Evolutionary conservation across 2,329 filamentous ascomycete genomes (phyloP), one percentile per base, ranked within the genome.

Genomic region (Penicillium polonicum): DNA sequence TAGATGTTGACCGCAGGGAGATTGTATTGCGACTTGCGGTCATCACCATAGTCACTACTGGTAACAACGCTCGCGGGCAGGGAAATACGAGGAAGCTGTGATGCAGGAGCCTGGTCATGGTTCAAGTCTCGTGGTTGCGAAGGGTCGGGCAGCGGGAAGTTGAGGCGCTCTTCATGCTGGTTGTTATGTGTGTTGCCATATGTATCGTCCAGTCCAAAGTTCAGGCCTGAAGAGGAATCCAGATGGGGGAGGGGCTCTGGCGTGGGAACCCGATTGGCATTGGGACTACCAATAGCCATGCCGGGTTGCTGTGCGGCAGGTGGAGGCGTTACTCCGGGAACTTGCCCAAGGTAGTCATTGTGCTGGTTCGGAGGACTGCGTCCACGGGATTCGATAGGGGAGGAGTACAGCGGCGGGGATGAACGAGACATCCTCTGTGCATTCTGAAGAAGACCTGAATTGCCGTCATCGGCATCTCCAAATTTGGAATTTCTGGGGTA

Each of bases 361-460:
- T 39, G 58, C 19, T 51, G 63, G 29, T 12, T 48, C 39, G 25
- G 38, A 31, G n/a, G 25, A 43, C 21, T 61, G 46, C 36, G 59
- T 25, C 15, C 19, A 19, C 6, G 52, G 31, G 25, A 71, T 56
- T 53, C 58, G 25, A 63, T 55, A 6, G 67, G 63, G 23, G 55
- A 53, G 9, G 57, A 60, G 45, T 70, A 65, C 2, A 71, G 46
- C 17, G 76, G 73, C n/a, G 81, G 80, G 45, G 77, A 73, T 3
- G 82, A 83, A 10, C 78, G 79, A 10, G 84, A 84, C 79, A 86
- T 85, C 27, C 79, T 73, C 64, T 83, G 80, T 15, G 84, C 84
- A 67, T 86, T 85, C 49, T 77, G 74, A 45, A 87, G 68, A 23
- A 87, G 76, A 55, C 79, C 78, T 43, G 82, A 78, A 54, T 79